Percentiles rank a stretch among this genome's conserved stretches.
phyloP scores from a whole-genome alignment of 1,139 yeast species.

The Yamadazyma mexicana region DNA sequence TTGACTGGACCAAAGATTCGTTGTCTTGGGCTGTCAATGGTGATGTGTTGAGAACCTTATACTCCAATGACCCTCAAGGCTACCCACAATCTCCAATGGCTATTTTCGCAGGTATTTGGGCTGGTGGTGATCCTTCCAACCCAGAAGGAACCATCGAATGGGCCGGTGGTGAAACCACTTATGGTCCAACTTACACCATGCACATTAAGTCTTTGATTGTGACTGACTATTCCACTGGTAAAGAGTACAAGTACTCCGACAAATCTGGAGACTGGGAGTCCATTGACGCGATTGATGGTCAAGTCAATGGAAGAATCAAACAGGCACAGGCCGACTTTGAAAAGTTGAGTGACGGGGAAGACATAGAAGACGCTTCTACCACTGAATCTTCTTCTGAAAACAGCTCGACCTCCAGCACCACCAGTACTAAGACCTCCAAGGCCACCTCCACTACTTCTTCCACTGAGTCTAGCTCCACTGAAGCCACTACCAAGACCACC shows the following conservation, averaged over 20 bases:
- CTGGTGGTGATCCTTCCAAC: constrained; percentile 75
- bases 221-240: constrained; percentile 80
- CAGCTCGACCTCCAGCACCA: not conserved
- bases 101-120: constrained; percentile 71
- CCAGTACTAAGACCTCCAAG: not conserved
- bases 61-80: constrained; percentile 55
- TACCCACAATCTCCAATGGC: constrained; percentile 82
- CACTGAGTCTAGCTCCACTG: constrained; percentile 2
- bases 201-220: constrained; percentile 59
- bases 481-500: constrained; percentile 2
- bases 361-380: too few relatives aligned
- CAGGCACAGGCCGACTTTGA: constrained; percentile 53
- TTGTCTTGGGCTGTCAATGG: constrained; percentile 69
- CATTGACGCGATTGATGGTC: constrained; percentile 63
- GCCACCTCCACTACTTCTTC: constrained; percentile 6
- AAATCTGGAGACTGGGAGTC: constrained; percentile 68
- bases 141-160: constrained; percentile 72
- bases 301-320: constrained; percentile 58
- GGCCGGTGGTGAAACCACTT: constrained; percentile 84
- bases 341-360: constrained; percentile 20
- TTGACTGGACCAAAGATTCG: constrained; percentile 74
- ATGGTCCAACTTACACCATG: constrained; percentile 70
- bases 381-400: too few relatives aligned
- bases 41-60: constrained; percentile 53
- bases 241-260: constrained; percentile 63